Base-by-base conservation (phyloP, 306 rosid genomes). In the Trifolium dubium region DNA sequence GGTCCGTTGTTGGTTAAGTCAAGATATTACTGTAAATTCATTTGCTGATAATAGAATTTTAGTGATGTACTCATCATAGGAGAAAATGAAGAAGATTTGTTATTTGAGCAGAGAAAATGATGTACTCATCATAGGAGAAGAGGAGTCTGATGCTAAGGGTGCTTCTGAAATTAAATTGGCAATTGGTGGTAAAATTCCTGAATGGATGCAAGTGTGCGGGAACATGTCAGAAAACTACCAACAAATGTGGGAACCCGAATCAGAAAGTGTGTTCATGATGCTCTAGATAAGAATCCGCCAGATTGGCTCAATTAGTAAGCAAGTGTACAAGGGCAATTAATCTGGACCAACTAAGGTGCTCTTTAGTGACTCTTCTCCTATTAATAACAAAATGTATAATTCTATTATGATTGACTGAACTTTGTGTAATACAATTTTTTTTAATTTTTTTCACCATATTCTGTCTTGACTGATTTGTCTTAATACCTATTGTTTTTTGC, bases 31-130 rank as follows among this genome's bases (percentile, higher is more conserved):
- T 77, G 80, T 63, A 53, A 39, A 66, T 67, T 73, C 76, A 40
- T 72, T 59, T 62, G 61, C 81, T 37, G 75, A 66, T 63, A 83
- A 72, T 69, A 39, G 43, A 69, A 75, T 64, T 75, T 79, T 63
- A 54, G 77, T 68, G 92, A 89, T 78, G 98, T 72, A n/a, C n/a
- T n/a, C n/a, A n/a, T n/a, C n/a, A n/a, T n/a, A n/a, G 14, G 98
- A 95, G 86, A 88, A 98, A 67, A 76, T 87, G 31, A 90, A 85
- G 88, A 83, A 90, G 75, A 74, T 95, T 58, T 95, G 97, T 82
- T 83, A 92, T 34, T 47, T 85, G 75, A 89, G 67, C 64, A 74
- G 83, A 61, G 88, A 84, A 41, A 85, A 83, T 62, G 85, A 86
- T 64, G 84, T 84, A 63, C 80, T 95, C 64, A 87, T 91, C 63